Percentiles rank a stretch among this genome's conserved stretches.
These are phyloP conservation scores for Clarireedia homoeocarpa DNA, from an alignment of 2,329 filamentous ascomycete genomes.

Conservation along the genomic window DNA sequence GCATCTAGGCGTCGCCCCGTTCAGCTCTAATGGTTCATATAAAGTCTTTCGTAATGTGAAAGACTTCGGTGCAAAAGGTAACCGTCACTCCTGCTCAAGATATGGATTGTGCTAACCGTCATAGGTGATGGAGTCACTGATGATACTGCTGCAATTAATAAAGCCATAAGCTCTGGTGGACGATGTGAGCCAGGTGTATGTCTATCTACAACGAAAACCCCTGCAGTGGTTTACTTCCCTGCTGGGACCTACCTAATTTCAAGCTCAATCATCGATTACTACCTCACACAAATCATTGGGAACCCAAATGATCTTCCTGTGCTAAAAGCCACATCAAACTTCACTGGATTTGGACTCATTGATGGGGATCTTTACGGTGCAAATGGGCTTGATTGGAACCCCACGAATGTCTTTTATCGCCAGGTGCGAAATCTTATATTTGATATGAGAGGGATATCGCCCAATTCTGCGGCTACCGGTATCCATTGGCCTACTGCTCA, in stretches of 20 bases:
- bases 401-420: slow-evolving; percentile 62
- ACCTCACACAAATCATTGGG: slow-evolving; percentile 24
- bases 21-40: slow-evolving; percentile 3
- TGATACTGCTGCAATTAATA: slow-evolving; percentile 79
- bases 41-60: slow-evolving; percentile 14
- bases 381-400: slow-evolving; percentile 65
- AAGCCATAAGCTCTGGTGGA: slow-evolving; percentile 23
- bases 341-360: slow-evolving; percentile 69
- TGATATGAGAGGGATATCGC: slow-evolving; percentile 37
- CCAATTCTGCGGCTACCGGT: slow-evolving; percentile 27
- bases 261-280: slow-evolving; percentile 19
- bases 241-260: slow-evolving; percentile 25
- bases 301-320: slow-evolving; percentile 46
- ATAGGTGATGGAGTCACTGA: slow-evolving; percentile 57
- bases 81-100: slow-evolving; percentile 37
- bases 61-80: slow-evolving; percentile 20
- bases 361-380: slow-evolving; percentile 74
- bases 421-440: slow-evolving; percentile 59
- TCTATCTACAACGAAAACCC: slow-evolving; percentile 40
- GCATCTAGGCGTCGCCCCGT: slow-evolving; percentile 16
- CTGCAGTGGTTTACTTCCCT: slow-evolving; percentile 28
- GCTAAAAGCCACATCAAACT: slow-evolving; percentile 62
- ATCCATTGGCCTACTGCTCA: slow-evolving; percentile 49
- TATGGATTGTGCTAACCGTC: slow-evolving; percentile 75
- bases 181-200: slow-evolving; percentile 39